Conservation (phyloP, 768 basidiomycete genomes). For the Gautieria morchelliformis region DNA sequence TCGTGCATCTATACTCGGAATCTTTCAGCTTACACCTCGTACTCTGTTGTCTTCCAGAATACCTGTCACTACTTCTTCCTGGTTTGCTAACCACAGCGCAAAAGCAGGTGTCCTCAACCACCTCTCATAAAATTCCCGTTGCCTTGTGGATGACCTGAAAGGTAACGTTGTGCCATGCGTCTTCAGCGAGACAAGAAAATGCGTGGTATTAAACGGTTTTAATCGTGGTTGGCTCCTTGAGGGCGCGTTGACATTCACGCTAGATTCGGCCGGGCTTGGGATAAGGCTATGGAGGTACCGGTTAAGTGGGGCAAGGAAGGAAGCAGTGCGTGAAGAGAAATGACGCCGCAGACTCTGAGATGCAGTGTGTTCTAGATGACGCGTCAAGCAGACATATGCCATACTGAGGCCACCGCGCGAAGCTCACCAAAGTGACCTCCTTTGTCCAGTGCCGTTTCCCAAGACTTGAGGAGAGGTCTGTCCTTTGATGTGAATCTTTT, state of each 20-base stretch:
- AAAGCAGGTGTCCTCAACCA: slow-evolving; percentile 73
- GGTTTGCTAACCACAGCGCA: slow-evolving; percentile 68
- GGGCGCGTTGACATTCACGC: slow-evolving; percentile 26
- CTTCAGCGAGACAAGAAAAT: slow-evolving; percentile 69
- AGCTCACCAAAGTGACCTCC: slow-evolving; percentile 23
- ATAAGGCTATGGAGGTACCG: slow-evolving; percentile 86
- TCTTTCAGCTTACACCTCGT: background rate
- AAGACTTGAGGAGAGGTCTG: slow-evolving; percentile 53
- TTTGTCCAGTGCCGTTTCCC: slow-evolving; percentile 44
- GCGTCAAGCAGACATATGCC: background rate
- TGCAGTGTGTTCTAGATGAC: slow-evolving; percentile 24
- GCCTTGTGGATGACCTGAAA: slow-evolving; percentile 57
- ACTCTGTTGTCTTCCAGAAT: slow-evolving; percentile 27
- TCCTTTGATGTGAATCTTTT: slow-evolving; percentile 84
- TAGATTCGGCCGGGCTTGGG: slow-evolving; percentile 51
- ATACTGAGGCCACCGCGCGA: background rate
- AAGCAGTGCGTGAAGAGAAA: slow-evolving; percentile 77
- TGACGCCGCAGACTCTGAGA: slow-evolving; percentile 67
- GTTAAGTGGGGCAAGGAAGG: slow-evolving; percentile 80
- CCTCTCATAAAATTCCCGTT: slow-evolving; percentile 65
- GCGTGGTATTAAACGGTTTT: slow-evolving; percentile 57
- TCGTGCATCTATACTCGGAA: background rate
- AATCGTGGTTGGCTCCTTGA: slow-evolving; percentile 24
- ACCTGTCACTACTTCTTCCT: slow-evolving; percentile 59
- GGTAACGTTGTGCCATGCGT: slow-evolving; percentile 61